Base-by-base conservation (phyloP, 768 basidiomycete genomes). In the Termitomyces sp. region DNA sequence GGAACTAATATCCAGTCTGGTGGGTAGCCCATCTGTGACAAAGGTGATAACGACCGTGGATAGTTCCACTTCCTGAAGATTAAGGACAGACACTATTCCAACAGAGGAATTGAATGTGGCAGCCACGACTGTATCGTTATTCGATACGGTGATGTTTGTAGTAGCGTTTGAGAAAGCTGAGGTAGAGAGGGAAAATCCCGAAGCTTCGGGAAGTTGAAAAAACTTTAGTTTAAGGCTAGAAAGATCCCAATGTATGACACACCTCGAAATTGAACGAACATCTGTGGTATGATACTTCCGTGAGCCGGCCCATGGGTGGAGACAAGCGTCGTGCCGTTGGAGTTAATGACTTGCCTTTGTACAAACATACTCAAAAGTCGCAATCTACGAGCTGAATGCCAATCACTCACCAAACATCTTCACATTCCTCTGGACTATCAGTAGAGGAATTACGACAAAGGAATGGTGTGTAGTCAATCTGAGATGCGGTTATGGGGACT, bases 241-340 rank as follows among this genome's bases (percentile, higher is more conserved):
- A 49, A 14, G 34, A 41, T 21, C 5, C n/a, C 23, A 38, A 37
- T 12, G 3, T 45, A 12, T 23, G 31, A 60, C 69, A 53, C 61
- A 82, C 84, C 84, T 72, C 73, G 74, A 68, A 84, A 82, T 32
- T 70, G 72, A 54, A 86, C 65, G 63, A 84, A 85, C 71, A 85
- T 72, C 57, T 85, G 84, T 2, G 83, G 84, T 56, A 82, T 67
- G 38, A 82, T 73, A 54, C 76, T 67, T 21, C 67, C 68, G 38
- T 74, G 63, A 61, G 73, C 71, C 5, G 81, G 78, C 1, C 83
- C 83, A 43, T 66, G 59, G 19, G 81, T 79, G 37, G 75, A 70
- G 25, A 75, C 68, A 34, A 69, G 56, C 8, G 63, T 57, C 34
- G 56, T 47, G 21, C 63, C 66, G 53, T 62, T 59, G 31, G 68